Percentiles rank a stretch among this genome's conserved stretches.
phyloP scores from a whole-genome alignment of 2,329 filamentous ascomycete genomes.

The Trichophyton equinum region DNA sequence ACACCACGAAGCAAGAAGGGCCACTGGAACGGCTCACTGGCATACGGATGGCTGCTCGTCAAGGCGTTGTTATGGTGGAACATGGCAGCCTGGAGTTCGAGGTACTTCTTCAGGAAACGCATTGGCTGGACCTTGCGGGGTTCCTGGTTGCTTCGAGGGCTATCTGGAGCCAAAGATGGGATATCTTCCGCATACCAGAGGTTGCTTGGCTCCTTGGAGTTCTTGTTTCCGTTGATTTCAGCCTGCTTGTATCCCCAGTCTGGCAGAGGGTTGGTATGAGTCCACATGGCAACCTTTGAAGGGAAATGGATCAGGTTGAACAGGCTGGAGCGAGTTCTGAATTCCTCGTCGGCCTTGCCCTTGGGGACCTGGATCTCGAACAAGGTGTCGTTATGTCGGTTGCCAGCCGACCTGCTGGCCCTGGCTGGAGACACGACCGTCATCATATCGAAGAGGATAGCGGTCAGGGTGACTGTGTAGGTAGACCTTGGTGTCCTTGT shows the following conservation, averaged over 20 bases:
- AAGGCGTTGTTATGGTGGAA: conserved; percentile 99
- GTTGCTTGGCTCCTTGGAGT: conserved; percentile 76
- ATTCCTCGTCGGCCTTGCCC: conserved; percentile 66
- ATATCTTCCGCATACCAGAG: conserved; percentile 91
- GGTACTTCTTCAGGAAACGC: conserved; percentile 85
- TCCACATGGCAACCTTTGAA: conserved; percentile 98
- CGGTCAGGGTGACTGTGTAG: conserved; percentile 82
- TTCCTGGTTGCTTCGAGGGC: conserved; percentile 61
- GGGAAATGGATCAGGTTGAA: conserved; percentile 94
- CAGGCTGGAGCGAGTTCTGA: conserved; percentile 80
- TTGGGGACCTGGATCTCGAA: conserved; percentile 88
- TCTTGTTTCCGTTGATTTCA: conserved; percentile 99
- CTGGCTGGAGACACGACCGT: conserved; percentile 93
- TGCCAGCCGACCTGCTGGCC: conserved; percentile 75
- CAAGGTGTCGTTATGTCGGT: conserved; percentile 73
- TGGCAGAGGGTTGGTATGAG: conserved; percentile 83
- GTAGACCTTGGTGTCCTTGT: conserved; percentile 96
- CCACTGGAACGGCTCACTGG: conserved; percentile 92
- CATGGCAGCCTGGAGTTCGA: conserved; percentile 94
- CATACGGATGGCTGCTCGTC: conserved; percentile 92
- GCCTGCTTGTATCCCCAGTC: conserved; percentile 97
- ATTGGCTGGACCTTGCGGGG: conserved; percentile 68
- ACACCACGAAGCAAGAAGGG: conserved; percentile 93
- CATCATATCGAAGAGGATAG: conserved; percentile 92
- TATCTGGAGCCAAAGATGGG: conserved; percentile 59